Evolutionary conservation across 768 basidiomycete genomes (phyloP).

Genomic region (Austroboletus eburneus): DNA sequence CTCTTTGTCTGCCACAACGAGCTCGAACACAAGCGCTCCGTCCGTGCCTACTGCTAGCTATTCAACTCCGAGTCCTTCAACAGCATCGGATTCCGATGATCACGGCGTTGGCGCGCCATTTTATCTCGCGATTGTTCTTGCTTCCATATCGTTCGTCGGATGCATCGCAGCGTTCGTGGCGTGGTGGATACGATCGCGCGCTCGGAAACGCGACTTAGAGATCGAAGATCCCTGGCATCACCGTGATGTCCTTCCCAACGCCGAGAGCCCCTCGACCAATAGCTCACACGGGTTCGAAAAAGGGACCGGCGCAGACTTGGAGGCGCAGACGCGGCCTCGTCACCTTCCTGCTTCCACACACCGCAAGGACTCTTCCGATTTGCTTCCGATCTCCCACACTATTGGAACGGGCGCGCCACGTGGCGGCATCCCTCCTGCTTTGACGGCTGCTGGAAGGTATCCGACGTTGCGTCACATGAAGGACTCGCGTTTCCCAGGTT

Average conservation of each 20-base stretch:
- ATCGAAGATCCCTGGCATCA: conserved; percentile 33
- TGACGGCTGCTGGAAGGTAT: neutral
- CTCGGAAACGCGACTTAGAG: conserved; percentile 34
- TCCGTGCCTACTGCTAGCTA: conserved; percentile 22
- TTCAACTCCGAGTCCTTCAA: conserved; percentile 22
- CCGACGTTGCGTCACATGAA: neutral
- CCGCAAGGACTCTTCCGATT: conserved; percentile 14
- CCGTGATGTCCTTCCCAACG: conserved; percentile 11
- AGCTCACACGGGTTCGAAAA: conserved; percentile 2
- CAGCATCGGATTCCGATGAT: conserved; percentile 16
- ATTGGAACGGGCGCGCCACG: conserved; percentile 3
- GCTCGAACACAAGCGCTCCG: conserved; percentile 19
- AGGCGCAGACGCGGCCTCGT: conserved; percentile 19
- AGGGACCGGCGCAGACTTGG: neutral
- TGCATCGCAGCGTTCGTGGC: conserved; percentile 45
- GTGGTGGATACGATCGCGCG: conserved; percentile 43
- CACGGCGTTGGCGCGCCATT: conserved; percentile 36
- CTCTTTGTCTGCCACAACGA: neutral
- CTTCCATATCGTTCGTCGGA: conserved; percentile 42
- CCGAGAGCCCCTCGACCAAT: neutral
- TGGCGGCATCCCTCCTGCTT: conserved; percentile 1
- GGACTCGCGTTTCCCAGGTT: conserved; percentile 6
- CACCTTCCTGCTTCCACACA: conserved; percentile 24
- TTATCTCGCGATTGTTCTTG: conserved; percentile 50
- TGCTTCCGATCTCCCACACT: conserved; percentile 16